These are phyloP conservation scores for Fusarium falciforme DNA, from an alignment of 2,329 filamentous ascomycete genomes.

Conservation along the genomic window DNA sequence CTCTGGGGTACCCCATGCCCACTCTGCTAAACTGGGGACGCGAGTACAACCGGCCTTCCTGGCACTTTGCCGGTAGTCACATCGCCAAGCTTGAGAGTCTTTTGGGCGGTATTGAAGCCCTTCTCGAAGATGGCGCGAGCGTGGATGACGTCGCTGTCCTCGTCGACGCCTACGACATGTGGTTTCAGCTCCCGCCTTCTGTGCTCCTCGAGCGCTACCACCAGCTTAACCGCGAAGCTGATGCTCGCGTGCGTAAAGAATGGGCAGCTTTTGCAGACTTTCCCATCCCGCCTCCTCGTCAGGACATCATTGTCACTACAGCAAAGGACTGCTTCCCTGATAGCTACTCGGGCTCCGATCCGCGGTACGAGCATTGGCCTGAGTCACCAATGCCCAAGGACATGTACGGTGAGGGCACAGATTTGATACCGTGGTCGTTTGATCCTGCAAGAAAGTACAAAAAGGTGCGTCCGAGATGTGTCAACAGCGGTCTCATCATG, in stretches of 20 bases:
- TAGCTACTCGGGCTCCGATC: conserved; percentile 48
- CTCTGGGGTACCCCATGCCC: conserved; percentile 52
- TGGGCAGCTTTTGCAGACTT: conserved; percentile 42
- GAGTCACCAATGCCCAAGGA: conserved; percentile 49
- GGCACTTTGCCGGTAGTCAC: conserved; percentile 53
- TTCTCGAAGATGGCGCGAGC: conserved; percentile 39
- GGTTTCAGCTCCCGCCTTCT: conserved; percentile 54
- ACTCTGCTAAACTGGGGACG: conserved; percentile 52
- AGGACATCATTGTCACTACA: conserved; percentile 48
- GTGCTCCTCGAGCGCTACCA: conserved; percentile 52
- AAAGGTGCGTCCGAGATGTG: conserved; percentile 49
- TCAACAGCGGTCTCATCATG: conserved; percentile 52
- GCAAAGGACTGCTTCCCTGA: conserved; percentile 52
- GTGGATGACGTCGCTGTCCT: conserved; percentile 50
- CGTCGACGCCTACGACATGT: conserved; percentile 54
- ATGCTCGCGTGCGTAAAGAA: conserved; percentile 41
- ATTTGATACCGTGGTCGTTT: conserved; percentile 41
- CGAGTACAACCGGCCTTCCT: conserved; percentile 51
- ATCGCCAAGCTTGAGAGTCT: conserved; percentile 53
- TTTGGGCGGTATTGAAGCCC: conserved; percentile 44
- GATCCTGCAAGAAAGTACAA: conserved; percentile 50
- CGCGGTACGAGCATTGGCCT: conserved; percentile 52
- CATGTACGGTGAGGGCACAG: conserved; percentile 50
- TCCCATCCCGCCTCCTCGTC: conserved; percentile 46
- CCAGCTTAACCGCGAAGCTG: conserved; percentile 49